Percentiles rank a stretch among this genome's conserved stretches.
Conservation (phyloP, 495 filamentous ascomycete species). For the Penicillium atrosanguineum region DNA sequence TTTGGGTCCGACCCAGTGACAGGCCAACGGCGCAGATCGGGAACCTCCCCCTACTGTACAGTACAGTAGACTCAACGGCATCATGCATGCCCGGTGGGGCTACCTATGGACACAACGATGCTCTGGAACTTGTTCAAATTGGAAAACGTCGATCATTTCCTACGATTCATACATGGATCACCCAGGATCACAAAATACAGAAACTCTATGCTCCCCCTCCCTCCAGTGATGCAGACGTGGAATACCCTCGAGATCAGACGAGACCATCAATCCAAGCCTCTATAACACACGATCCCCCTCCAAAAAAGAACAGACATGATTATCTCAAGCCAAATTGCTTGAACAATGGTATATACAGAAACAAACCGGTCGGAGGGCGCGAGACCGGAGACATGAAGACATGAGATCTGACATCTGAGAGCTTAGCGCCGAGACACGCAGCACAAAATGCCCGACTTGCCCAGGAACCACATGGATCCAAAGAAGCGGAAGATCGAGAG, state of each 20-base stretch:
- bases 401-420: not conserved
- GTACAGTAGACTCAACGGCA: not conserved
- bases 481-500: conserved; percentile 83
- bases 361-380: not conserved
- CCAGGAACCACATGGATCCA: conserved; percentile 88
- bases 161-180: conserved; percentile 7
- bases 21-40: not conserved
- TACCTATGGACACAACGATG: not conserved
- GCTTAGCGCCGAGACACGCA: conserved; percentile 70
- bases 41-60: too few relatives aligned
- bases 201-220: not conserved
- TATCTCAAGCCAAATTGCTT: conserved; percentile 6
- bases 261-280: conserved; percentile 13
- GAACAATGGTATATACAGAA: conserved; percentile 23
- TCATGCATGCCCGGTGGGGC: not conserved
- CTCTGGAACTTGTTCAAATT: not conserved
- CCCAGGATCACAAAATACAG: not conserved
- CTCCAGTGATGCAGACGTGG: conserved; percentile 9
- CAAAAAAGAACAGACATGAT: conserved; percentile 7
- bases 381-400: not conserved
- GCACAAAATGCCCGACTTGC: conserved; percentile 83
- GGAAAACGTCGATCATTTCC: conserved; percentile 1
- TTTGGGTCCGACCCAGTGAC: too few relatives aligned
- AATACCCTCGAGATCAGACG: conserved; percentile 4
- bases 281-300: conserved; percentile 8